Base-by-base conservation (phyloP, 2,329 filamentous ascomycete genomes). In the Aureobasidium sp. region DNA sequence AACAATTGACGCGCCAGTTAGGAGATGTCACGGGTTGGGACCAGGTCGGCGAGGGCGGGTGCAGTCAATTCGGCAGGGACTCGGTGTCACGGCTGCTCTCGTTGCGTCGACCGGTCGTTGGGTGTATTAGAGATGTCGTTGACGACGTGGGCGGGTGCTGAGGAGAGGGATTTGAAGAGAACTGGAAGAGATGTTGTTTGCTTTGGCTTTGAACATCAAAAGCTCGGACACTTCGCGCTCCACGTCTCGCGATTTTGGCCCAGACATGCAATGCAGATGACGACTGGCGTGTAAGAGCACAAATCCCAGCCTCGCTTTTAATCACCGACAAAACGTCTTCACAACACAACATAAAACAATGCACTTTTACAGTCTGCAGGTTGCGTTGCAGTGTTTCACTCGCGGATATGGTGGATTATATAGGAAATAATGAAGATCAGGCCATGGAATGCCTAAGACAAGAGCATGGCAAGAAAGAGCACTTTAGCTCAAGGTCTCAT, bases 151-250 rank as follows among this genome's bases (percentile, higher is more conserved):
- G 55, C 55, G 55, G 55, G 39, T 59, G 55, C 55, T 59, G 55
- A 59, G 55, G 55, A 44, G 47, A 47, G 55, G 32, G 55, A 59
- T 59, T 59, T 48, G 55, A 46, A 59, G 53, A 59, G 43, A 29
- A 37, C 36, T 57, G 37, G 41, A 37, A 37, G 43, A 59, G 55
- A 59, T 59, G 55, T 48, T 57, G 53, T 57, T 57, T 57, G 53
- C 39, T 57, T 57, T 57, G 53, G 53, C 53, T 57, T 57, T 57
- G 53, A 46, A 57, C 53, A 57, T 57, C 53, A 57, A 57, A 57
- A 46, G 53, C 53, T 46, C 41, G 53, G 51, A 43, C 51, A 34
- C 29, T 36, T 57, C 53, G 53, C 53, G 53, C 53, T 57, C 52
- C 53, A 57, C 53, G 53, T 46, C 53, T 57, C 53, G 39, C 53